Evolutionary conservation across 306 rosid genomes (phyloP).

Genomic region (Carpinus fangiana): DNA sequence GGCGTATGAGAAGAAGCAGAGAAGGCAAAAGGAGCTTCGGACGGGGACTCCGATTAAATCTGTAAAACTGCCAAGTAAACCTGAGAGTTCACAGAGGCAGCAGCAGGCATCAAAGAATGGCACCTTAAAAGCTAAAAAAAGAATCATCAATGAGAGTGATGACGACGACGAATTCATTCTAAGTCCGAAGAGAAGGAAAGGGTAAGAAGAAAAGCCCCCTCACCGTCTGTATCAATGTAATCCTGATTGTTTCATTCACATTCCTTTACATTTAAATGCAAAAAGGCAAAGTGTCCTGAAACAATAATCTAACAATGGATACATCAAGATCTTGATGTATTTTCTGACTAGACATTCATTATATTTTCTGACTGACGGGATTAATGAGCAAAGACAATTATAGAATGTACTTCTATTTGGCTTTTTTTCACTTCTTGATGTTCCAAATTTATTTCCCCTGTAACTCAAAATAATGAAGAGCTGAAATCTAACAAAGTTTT

Average conservation of each 20-base stretch:
- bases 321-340: slow-evolving; percentile 4
- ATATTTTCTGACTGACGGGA: slow-evolving; percentile 29
- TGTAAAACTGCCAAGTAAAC: slow-evolving; percentile 48
- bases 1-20: slow-evolving; percentile 82
- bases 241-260: slow-evolving; percentile 18
- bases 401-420: slow-evolving; percentile 14
- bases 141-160: slow-evolving; percentile 50
- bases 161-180: slow-evolving; percentile 55
- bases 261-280: slow-evolving; percentile 23
- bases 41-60: slow-evolving; percentile 75
- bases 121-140: slow-evolving; percentile 67
- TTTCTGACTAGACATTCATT: slow-evolving; percentile 40
- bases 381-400: slow-evolving; percentile 27
- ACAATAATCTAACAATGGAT: slow-evolving; percentile 24
- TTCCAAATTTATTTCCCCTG: slow-evolving; percentile 8
- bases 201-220: slow-evolving; percentile 36
- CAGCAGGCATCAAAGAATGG: slow-evolving; percentile 72
- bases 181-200: slow-evolving; percentile 77
- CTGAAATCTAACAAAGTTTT: neutral
- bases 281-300: slow-evolving; percentile 20
- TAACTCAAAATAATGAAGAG: neutral
- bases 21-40: slow-evolving; percentile 79
- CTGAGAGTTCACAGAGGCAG: slow-evolving; percentile 65
- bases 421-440: slow-evolving; percentile 8
- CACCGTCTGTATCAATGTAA: slow-evolving; percentile 15